A percentile compares a stretch with the other conserved stretches of the same genome.
These are phyloP conservation scores for Rugonectria rugulosa DNA, from an alignment of 2,329 filamentous ascomycete genomes.

Conservation along the genomic window DNA sequence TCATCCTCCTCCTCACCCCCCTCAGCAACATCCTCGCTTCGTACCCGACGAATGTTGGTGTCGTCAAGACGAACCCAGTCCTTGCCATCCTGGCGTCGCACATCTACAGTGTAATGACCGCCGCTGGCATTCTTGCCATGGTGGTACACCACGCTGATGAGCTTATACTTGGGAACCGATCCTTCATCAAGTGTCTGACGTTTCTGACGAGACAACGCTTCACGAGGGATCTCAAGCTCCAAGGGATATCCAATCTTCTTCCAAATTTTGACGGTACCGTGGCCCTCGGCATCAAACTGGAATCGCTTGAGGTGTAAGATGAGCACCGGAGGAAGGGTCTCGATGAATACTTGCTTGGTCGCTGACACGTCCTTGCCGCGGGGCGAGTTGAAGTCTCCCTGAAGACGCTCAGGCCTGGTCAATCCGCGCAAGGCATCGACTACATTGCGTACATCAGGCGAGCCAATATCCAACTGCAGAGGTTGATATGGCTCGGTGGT, in stretches of 20 bases:
- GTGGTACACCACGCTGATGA: slow-evolving; percentile 94
- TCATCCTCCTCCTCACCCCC: slow-evolving; percentile 80
- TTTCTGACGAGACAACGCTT: slow-evolving; percentile 82
- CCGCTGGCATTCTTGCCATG: slow-evolving; percentile 96
- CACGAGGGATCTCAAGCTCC: slow-evolving; percentile 90
- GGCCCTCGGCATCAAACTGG: slow-evolving; percentile 85
- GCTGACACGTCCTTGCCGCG: slow-evolving; percentile 79
- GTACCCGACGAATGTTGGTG: slow-evolving; percentile 84
- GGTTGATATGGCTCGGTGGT: slow-evolving; percentile 94
- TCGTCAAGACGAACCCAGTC: slow-evolving; percentile 98
- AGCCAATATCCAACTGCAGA: slow-evolving; percentile 91
- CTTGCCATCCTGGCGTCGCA: slow-evolving; percentile 89
- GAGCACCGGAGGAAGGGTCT: slow-evolving; percentile 87
- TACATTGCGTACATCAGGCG: slow-evolving; percentile 87
- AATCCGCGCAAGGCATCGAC: slow-evolving; percentile 87
- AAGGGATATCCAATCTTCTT: slow-evolving; percentile 97
- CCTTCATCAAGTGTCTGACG: slow-evolving; percentile 68
- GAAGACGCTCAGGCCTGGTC: slow-evolving; percentile 83
- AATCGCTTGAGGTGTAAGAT: slow-evolving; percentile 97
- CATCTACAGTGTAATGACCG: slow-evolving; percentile 98
- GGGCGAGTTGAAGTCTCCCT: slow-evolving; percentile 83
- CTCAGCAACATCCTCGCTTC: slow-evolving; percentile 88
- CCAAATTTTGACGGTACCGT: slow-evolving; percentile 94
- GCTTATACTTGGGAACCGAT: slow-evolving; percentile 81
- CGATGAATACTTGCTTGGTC: slow-evolving; percentile 95